Evolutionary conservation across 192 early-diverging fungal species (phyloP).

Genomic region (Nowakowskiella sp.): DNA sequence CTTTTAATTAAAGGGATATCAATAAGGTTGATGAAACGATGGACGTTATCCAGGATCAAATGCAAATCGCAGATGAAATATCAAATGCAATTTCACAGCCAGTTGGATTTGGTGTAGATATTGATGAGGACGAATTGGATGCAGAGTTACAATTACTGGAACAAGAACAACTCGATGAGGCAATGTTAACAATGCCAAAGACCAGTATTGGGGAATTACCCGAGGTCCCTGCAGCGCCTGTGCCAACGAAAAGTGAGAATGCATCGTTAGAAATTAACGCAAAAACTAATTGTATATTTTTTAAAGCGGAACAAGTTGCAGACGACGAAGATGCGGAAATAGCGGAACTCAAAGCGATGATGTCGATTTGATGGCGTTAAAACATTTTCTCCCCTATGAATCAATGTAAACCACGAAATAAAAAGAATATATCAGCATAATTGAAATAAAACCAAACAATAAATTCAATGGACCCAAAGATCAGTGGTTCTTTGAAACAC

Average conservation of each 20-base stretch:
- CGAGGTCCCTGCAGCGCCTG: constrained; percentile 56
- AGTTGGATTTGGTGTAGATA: constrained; percentile 72
- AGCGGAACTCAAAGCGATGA: constrained; percentile 61
- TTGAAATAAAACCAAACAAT: too few species aligned
- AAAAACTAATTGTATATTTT: neutral
- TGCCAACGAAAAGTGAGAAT: constrained; percentile 28
- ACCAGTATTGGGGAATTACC: constrained; percentile 17
- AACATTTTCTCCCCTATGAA: too few species aligned
- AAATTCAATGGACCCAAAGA: too few species aligned
- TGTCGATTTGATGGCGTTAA: constrained; percentile 77
- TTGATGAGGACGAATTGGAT: constrained; percentile 90
- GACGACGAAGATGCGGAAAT: constrained; percentile 83
- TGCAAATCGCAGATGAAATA: constrained; percentile 92
- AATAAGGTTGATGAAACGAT: constrained; percentile 92
- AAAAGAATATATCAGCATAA: too few species aligned
- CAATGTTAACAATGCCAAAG: constrained; percentile 61
- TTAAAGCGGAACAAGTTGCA: constrained; percentile 6
- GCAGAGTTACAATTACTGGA: constrained; percentile 83
- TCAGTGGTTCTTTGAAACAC: too few species aligned
- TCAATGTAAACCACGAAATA: too few species aligned
- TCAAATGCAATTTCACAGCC: constrained; percentile 88
- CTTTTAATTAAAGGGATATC: constrained; percentile 55
- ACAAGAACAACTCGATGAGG: constrained; percentile 80
- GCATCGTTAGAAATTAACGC: constrained; percentile 18
- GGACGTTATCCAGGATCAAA: constrained; percentile 97